These are phyloP conservation scores for Ramalina peruviana DNA, from an alignment of 495 filamentous ascomycete genomes.

Conservation along the genomic window DNA sequence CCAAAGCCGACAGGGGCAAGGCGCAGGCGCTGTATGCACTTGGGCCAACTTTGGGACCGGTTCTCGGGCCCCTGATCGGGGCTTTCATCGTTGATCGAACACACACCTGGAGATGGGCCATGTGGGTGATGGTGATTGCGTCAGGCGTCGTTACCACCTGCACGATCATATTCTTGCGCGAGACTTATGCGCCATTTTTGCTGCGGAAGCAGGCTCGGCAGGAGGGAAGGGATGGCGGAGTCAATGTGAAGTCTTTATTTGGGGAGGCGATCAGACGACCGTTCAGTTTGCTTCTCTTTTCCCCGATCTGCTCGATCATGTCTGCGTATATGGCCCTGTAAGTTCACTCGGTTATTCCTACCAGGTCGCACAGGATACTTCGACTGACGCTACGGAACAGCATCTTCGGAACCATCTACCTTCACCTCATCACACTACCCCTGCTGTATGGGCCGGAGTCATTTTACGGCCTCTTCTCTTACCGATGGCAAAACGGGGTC, in stretches of 20 bases:
- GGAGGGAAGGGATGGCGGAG: conserved; percentile 24
- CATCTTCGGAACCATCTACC: not conserved
- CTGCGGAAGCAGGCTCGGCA: conserved; percentile 32
- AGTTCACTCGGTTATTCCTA: not conserved
- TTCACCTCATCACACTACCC: conserved; percentile 1
- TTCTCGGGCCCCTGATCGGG: conserved; percentile 29
- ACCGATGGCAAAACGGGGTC: conserved; percentile 2
- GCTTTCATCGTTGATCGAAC: conserved; percentile 27
- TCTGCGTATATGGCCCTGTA: conserved; percentile 37
- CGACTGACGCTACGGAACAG: not conserved
- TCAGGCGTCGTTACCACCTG: conserved; percentile 24
- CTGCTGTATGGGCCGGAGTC: conserved; percentile 31
- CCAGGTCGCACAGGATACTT: not conserved
- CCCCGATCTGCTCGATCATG: conserved; percentile 36
- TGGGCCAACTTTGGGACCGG: conserved; percentile 34
- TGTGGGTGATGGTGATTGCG: conserved; percentile 35
- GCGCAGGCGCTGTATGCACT: conserved; percentile 41
- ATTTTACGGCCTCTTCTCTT: conserved; percentile 1
- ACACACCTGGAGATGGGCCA: conserved; percentile 32
- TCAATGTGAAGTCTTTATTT: conserved; percentile 20
- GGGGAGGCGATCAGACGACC: conserved; percentile 24
- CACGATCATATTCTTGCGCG: conserved; percentile 32
- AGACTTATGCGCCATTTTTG: conserved; percentile 31
- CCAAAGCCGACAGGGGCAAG: conserved; percentile 1
- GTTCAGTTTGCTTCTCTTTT: conserved; percentile 23